These are phyloP conservation scores for Neurospora intermedia DNA, from an alignment of 495 filamentous ascomycete genomes.

Conservation along the genomic window DNA sequence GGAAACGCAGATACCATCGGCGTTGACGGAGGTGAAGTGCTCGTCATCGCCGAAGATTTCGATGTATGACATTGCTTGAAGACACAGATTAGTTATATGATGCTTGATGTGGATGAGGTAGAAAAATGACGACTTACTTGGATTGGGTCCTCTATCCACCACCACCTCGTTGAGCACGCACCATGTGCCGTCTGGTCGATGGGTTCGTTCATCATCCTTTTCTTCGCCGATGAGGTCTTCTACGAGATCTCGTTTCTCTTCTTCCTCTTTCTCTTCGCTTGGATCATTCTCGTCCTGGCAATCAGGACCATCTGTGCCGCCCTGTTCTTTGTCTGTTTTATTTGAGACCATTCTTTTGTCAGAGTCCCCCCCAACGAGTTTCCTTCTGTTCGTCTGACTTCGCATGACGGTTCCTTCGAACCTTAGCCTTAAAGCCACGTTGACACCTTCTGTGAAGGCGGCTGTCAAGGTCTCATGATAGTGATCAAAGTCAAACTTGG, in stretches of 20 bases:
- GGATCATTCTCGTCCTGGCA: constrained; percentile 9
- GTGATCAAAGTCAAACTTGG: constrained; percentile 83
- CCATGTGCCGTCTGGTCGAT: constrained; percentile 66
- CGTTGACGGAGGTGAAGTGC: constrained; percentile 79
- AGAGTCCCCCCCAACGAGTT: not conserved
- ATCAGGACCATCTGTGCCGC: not conserved
- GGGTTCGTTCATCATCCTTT: constrained; percentile 66
- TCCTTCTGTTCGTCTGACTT: constrained; percentile 42
- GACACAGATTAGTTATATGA: constrained; percentile 4
- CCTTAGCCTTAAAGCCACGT: constrained; percentile 73
- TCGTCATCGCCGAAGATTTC: constrained; percentile 94
- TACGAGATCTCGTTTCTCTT: constrained; percentile 55
- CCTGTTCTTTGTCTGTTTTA: not conserved
- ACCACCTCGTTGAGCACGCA: constrained; percentile 92
- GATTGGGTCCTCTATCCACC: constrained; percentile 83
- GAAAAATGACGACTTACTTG: constrained; percentile 43
- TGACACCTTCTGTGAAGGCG: constrained; percentile 74
- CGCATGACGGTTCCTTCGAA: constrained; percentile 96
- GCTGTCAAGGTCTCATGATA: constrained; percentile 58
- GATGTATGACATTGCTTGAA: constrained; percentile 67
- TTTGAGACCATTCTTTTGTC: constrained; percentile 3
- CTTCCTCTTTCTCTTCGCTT: constrained; percentile 14
- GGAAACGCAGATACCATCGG: constrained; percentile 82
- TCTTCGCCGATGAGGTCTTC: constrained; percentile 83
- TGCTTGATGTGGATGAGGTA: constrained; percentile 3